phyloP scores from a whole-genome alignment of 208 protist species.

The Acanthamoeba royreba region DNA sequence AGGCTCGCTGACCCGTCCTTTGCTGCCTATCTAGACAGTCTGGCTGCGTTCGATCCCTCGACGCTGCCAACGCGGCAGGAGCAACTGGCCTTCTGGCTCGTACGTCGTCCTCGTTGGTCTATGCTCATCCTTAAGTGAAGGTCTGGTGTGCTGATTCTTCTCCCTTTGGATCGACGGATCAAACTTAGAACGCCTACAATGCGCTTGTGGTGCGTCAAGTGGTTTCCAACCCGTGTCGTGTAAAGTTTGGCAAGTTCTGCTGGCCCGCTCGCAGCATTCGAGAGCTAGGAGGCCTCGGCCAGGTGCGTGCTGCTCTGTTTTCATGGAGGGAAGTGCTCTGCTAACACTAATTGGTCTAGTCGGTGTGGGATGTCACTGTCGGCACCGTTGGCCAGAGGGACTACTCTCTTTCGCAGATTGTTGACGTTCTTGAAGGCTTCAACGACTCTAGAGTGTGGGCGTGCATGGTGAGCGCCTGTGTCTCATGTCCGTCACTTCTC shows the following conservation, averaged over 20 bases:
- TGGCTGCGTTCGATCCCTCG: not conserved
- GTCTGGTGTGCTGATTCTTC: not conserved
- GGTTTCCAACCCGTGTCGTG: not conserved
- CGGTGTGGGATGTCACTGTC: not conserved
- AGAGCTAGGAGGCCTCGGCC: not conserved
- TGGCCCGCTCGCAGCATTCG: slow-evolving; percentile 12
- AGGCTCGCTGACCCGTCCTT: not conserved
- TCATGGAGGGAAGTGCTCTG: not conserved
- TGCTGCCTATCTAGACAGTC: not conserved
- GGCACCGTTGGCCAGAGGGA: not conserved
- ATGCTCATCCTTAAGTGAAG: not conserved
- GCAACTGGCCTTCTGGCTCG: not conserved
- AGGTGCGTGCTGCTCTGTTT: not conserved
- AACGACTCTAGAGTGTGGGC: not conserved
- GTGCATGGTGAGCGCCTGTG: not conserved
- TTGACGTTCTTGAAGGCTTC: not conserved
- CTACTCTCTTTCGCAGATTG: not conserved
- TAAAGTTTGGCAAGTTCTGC: not conserved
- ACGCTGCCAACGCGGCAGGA: not conserved
- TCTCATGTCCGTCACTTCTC: not conserved
- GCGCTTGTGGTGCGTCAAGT: not conserved
- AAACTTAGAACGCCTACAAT: not conserved
- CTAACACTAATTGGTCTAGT: not conserved
- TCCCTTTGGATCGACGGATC: not conserved
- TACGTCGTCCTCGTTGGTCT: not conserved